Evolutionary conservation across 2,329 filamentous ascomycete species (phyloP), one percentile per base, ranked within the genome.

Genomic region (Colletotrichum sp.): DNA sequence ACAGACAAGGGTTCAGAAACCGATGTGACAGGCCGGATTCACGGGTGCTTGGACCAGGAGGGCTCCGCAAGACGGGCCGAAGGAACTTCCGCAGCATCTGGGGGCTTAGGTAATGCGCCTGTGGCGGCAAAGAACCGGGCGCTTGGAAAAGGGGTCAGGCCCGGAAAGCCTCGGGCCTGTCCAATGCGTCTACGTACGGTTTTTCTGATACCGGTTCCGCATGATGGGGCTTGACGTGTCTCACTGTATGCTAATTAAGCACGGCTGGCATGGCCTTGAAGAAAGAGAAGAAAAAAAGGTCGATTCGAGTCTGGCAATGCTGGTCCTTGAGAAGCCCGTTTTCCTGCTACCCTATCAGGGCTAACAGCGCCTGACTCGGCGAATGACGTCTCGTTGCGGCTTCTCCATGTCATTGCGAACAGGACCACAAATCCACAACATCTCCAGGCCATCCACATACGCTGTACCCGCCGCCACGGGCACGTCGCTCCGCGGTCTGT

Each of bases 401-500:
- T 51, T 58, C 70, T 72, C 61, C 66, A 70, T 73, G 21, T 51
- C 27, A 21, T 54, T 36, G 38, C 55, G 15, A 36, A 18, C 34
- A 61, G 63, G n/a, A 38, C 34, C 12, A 59, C 21, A 31, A 21
- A 27, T 24, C 34, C 12, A 59, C 21, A 31, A 21, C 61, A 73
- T 55, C 71, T 73, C 67, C 71, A 73, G 71, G 66, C 71, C 67
- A 73, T 62, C 71, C 71, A 73, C 71, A 61, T 66, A 31, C 43
- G 54, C 43, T 13, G 61, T 65, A 70, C 61, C 68, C 68, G 61
- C 61, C 27, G 59, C 27, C 34, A 43, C 57, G 34, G 61, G 9
- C 55, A 43, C 55, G 54, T 68, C 18, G 51, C 64, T 65, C 47
- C 38, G 59, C 70, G 36, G 59, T 38, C 51, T 65, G 24, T 69